A percentile compares a stretch with the other conserved stretches of the same genome.
phyloP scores from a whole-genome alignment of 2,329 filamentous ascomycete genomes.

The Colletotrichum sp. region DNA sequence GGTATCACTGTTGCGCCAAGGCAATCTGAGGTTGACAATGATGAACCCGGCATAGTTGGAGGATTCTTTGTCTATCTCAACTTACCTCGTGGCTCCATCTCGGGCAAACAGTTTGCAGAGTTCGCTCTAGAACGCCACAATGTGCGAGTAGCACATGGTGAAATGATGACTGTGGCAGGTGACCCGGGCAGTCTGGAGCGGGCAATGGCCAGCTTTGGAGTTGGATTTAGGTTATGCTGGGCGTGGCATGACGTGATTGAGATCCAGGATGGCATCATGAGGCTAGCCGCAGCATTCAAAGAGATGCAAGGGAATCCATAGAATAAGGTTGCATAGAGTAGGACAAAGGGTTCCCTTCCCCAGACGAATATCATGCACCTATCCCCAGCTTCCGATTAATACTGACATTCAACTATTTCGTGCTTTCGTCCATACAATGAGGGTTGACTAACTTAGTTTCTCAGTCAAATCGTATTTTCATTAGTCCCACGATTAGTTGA shows the following conservation, averaged over 20 bases:
- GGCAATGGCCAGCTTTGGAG: constrained; percentile 56
- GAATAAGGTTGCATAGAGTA: not conserved
- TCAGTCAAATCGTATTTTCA: no score
- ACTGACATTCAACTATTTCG: no score
- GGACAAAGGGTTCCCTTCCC: not conserved
- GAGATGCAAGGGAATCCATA: not conserved
- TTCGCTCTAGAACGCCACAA: not conserved
- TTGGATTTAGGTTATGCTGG: constrained; percentile 70
- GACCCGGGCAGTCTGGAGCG: constrained; percentile 48
- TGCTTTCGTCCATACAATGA: no score
- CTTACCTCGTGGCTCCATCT: not conserved
- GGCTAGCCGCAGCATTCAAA: constrained; percentile 49
- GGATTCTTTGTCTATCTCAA: not conserved
- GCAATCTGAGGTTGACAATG: not conserved
- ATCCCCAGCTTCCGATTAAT: not conserved
- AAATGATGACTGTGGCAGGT: not conserved
- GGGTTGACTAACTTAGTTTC: no score
- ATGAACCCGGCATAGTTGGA: not conserved
- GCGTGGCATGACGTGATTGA: constrained; percentile 72
- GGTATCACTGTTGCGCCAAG: not conserved
- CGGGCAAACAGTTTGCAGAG: not conserved
- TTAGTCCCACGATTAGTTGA: no score
- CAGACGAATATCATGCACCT: not conserved
- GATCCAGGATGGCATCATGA: constrained; percentile 69
- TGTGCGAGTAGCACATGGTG: not conserved